Percentiles rank a stretch among this genome's conserved stretches.
phyloP scores from a whole-genome alignment of 306 rosid genomes.

The Fagus sylvatica region DNA sequence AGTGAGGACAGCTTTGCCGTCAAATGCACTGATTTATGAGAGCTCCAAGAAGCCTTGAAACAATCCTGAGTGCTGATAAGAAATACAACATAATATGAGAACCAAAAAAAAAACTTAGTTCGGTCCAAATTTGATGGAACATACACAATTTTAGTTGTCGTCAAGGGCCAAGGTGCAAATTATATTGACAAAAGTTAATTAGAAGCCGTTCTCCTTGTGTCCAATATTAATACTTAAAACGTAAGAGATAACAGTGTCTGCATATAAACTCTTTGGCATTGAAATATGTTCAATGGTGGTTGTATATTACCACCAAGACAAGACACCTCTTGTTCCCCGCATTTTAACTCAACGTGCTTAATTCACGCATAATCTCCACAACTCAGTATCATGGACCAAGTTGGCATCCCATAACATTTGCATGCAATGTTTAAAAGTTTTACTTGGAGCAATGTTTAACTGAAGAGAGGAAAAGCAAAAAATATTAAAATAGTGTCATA shows the following conservation, averaged over 20 bases:
- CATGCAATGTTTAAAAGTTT: too few relatives aligned
- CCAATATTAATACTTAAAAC: not conserved
- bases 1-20: constrained; percentile 52
- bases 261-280: not conserved
- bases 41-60: constrained; percentile 92
- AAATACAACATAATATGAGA: constrained; percentile 11
- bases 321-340: not conserved
- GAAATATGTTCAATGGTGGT: not conserved
- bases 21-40: constrained; percentile 80
- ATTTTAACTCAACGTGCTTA: not conserved
- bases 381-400: not conserved
- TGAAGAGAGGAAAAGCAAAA: too few relatives aligned
- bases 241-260: not conserved
- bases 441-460: too few relatives aligned
- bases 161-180: not conserved
- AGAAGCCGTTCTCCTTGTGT: too few relatives aligned
- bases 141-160: not conserved
- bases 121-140: not conserved
- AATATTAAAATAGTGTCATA: too few relatives aligned
- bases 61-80: constrained; percentile 90
- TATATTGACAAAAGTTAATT: not conserved
- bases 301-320: not conserved
- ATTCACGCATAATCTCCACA: not conserved
- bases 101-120: not conserved
- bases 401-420: not conserved